phyloP scores from a whole-genome alignment of 139 green algal genomes.

The Spirogloea muscicola region DNA sequence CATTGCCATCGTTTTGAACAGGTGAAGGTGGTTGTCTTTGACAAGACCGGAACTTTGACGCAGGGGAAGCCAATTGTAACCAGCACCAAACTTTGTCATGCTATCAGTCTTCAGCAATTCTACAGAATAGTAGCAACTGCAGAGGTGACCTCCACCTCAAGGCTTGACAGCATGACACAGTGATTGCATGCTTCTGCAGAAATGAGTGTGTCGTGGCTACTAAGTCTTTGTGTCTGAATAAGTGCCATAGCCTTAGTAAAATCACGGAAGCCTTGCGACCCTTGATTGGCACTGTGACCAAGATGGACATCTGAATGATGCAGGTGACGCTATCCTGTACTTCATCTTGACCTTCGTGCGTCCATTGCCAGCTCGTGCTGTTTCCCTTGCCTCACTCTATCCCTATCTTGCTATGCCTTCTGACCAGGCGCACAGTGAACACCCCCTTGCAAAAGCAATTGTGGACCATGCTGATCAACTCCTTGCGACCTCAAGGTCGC shows the following conservation, averaged over 20 bases:
- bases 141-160: constrained; percentile 19
- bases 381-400: neutral
- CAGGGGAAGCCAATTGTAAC: constrained; percentile 65
- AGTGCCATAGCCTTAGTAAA: no score
- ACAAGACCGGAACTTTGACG: constrained; percentile 97
- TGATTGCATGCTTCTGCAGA: no score
- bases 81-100: constrained; percentile 18
- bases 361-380: neutral
- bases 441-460: constrained; percentile 81
- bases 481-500: no score
- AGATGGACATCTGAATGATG: no score
- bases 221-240: no score
- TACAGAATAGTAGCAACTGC: constrained; percentile 11
- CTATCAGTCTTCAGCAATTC: constrained; percentile 5
- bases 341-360: constrained; percentile 4
- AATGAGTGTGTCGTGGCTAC: no score
- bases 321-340: no score
- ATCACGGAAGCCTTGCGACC: no score
- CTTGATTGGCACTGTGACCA: no score
- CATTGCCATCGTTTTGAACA: no score
- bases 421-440: constrained; percentile 64
- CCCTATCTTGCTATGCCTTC: neutral
- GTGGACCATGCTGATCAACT: constrained; percentile 55
- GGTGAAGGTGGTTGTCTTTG: constrained; percentile 91
- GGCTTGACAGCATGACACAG: no score